A percentile compares a stretch with the other conserved stretches of the same genome.
phyloP scores from a whole-genome alignment of 2,329 filamentous ascomycete genomes.

The Neofusicoccum laricinum region DNA sequence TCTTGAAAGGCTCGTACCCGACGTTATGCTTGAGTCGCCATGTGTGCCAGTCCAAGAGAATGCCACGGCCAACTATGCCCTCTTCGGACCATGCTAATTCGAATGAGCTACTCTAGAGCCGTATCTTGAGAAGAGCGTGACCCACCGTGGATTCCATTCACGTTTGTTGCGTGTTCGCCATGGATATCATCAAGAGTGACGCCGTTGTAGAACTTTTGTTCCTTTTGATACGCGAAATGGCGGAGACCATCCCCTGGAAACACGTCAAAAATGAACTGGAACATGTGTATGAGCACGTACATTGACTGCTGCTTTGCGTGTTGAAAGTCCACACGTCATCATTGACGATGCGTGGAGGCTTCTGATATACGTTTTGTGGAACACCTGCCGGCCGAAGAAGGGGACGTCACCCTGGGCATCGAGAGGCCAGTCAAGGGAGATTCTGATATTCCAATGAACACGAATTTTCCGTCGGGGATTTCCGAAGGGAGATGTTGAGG shows the following conservation, averaged over 20 bases:
- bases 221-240: slow-evolving; percentile 31
- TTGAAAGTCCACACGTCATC: slow-evolving; percentile 33
- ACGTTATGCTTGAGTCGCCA: slow-evolving; percentile 21
- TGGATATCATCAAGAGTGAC: slow-evolving; percentile 28
- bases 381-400: slow-evolving; percentile 56
- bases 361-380: slow-evolving; percentile 38
- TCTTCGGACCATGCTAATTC: slow-evolving; percentile 47
- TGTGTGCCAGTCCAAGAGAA: slow-evolving; percentile 52
- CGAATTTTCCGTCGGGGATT: not conserved
- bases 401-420: slow-evolving; percentile 49
- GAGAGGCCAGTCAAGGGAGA: slow-evolving; percentile 61
- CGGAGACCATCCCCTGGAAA: slow-evolving; percentile 35
- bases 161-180: slow-evolving; percentile 18
- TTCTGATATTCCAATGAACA: not conserved
- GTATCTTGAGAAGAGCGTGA: not conserved
- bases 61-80: slow-evolving; percentile 56
- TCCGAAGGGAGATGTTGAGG: too few species aligned
- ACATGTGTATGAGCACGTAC: not conserved
- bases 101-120: not conserved
- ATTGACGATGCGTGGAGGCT: slow-evolving; percentile 21
- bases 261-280: not conserved
- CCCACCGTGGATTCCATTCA: slow-evolving; percentile 21
- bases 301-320: slow-evolving; percentile 29
- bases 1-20: slow-evolving; percentile 25
- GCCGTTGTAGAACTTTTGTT: slow-evolving; percentile 31